Evolutionary conservation across 257 asterid genomes (phyloP), one percentile per base, ranked within the genome.

Genomic region (Euphrasia confusa): DNA sequence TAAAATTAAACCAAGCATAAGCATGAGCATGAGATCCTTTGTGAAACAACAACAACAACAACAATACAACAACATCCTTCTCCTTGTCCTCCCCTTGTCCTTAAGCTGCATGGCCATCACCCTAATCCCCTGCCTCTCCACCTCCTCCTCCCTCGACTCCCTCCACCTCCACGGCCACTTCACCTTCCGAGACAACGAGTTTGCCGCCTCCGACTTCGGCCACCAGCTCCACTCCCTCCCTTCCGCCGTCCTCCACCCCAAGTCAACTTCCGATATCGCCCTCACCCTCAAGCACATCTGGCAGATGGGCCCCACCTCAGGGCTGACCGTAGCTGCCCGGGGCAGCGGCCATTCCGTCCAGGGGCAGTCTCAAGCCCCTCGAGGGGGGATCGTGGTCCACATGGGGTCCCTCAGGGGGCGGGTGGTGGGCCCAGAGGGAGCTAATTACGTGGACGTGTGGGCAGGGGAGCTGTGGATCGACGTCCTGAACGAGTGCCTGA

Each of bases 401-500:
- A 91, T 88, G 98, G 80, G 80, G 52, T 78, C 95, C 2, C 76
- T 84, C 3, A 33, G 65, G 1, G 79, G 66, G 28, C 75, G 73
- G 61, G 81, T 21, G 71, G 80, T 90, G 30, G 52, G 4, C 52
- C 21, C 18, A 4, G 52, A 5, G 0, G 8, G 6, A 0, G 7
- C 17, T 32, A n/a, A n/a, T n/a, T 85, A 76, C 28, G 91, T 85
- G 7, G 98, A 91, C 63, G 87, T 78, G 26, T 55, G 82, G 0
- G 94, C 89, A 18, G 96, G 98, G 2, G 95, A 91, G 68, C 61
- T 88, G n/a, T 91, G 98, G 98, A 88, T 88, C 64, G 79, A 81
- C 58, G 73, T 91, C 61, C 54, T 91, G 72, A 75, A 82, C 55
- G 90, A 85, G 70, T 77, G 91, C 66, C 58, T 91, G 69, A 84